phyloP scores from a whole-genome alignment of 129 eudicot genomes.

The Chrysanthemum makinoi region DNA sequence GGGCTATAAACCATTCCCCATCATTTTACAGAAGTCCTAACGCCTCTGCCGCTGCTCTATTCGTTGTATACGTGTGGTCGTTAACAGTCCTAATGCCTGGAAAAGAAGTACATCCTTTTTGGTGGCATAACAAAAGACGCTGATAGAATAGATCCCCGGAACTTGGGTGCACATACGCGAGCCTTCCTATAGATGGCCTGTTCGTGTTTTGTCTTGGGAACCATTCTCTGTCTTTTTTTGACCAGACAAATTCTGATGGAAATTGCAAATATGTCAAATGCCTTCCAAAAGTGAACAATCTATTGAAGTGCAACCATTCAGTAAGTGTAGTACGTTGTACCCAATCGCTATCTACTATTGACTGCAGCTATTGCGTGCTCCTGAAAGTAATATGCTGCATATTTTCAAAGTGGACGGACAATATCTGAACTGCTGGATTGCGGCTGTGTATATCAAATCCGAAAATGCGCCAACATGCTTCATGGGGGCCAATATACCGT shows the following conservation, averaged over 20 bases:
- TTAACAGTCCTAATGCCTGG: no score
- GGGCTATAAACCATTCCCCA: no score
- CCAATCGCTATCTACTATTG: background rate
- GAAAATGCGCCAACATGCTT: background rate
- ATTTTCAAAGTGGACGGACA: background rate
- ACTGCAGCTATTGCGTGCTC: background rate
- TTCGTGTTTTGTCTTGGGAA: background rate
- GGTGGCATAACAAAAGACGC: background rate
- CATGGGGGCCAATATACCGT: background rate
- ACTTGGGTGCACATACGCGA: no score
- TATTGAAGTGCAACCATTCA: background rate
- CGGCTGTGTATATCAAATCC: background rate
- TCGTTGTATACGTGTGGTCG: no score
- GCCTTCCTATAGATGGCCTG: no score
- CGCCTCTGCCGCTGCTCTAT: no score
- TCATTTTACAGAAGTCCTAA: no score
- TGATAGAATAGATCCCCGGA: background rate
- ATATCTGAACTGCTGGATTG: background rate
- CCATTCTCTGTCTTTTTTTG: background rate
- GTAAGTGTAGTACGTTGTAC: background rate
- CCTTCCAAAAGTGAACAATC: fast-evolving
- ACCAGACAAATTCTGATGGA: background rate
- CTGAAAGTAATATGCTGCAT: background rate
- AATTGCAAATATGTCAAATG: background rate
- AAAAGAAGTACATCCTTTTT: background rate